Base-by-base conservation (phyloP, 345 rosid species). In the Euphorbia tirucalli region DNA sequence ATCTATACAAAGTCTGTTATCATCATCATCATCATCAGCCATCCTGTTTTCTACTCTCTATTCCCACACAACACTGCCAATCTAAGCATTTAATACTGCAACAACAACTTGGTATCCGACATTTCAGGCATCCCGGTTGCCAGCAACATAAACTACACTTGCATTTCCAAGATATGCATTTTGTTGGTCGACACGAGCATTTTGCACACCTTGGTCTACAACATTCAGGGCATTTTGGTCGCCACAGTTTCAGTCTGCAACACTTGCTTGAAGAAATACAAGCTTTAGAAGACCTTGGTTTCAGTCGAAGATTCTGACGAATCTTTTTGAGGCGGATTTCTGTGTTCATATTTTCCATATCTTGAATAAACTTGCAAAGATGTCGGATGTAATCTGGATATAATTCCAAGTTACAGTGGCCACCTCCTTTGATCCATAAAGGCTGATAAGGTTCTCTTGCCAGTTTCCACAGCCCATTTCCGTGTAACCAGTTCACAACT, bases 361-460 rank as follows among this genome's bases (percentile, higher is more conserved):
- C 97, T 41, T 85, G 88, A 72, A 96, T 75, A 70, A 89, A 96
- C 79, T 84, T 89, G 83, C 86, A 75, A 24, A 96, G 89, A 83
- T 93, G 98, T 71, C 88, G 83, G 66, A 96, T 88, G 82, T 88
- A 96, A 69, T 93, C 98, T 0, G 99, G 97, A 80, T 87, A 96
- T 5, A 96, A 87, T 86, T 96, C 99, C 75, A 96, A 81, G 82
- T 96, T 96, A 83, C 98, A 96, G 74, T 93, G 99, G 50, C 98
- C 98, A 21, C 98, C 99, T 28, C 99, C 99, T 84, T 96, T 93
- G 62, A 96, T 93, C 99, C 99, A 96, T 27, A 96, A 75, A 18
- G 99, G 99, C 75, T 93, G 96, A 14, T 88, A 93, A 0, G 99
- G 93, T 66, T 96, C 97, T 75, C 85, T 87, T 0, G 98, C 93